Evolutionary conservation across 2,329 filamentous ascomycete species (phyloP), one percentile per base, ranked within the genome.

Genomic region (Cordyceps pruinosa): DNA sequence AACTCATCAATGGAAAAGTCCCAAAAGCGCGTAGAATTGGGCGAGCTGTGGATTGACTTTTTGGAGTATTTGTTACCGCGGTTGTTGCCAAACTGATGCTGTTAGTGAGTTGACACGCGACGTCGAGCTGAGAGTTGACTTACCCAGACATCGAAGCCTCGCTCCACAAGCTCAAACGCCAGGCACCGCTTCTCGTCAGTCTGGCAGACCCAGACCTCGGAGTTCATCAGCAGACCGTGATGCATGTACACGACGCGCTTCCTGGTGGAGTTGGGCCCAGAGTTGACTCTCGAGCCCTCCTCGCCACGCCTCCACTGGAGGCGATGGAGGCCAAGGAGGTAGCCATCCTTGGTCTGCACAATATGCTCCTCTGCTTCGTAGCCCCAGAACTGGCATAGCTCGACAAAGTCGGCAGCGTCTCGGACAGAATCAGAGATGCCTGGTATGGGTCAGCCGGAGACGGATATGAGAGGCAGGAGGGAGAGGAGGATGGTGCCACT

Each of bases 1-100:
- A 99, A 99, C 68, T 99, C 89, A 69, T 99, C 94, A 68, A 99
- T 97, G 52, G 90, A 96, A 69, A 99, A 99, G 70, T 97, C 87
- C 94, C 94, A 99, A 71, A 99, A 99, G 15, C 83, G 79, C 37
- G 80, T 75, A 2, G 88, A 87, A 1, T 84, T 87, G 0, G 94
- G 92, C 0, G 90, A 87, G 61, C 79, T 77, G 59, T 86, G 81
- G 52, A 92, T 83, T 2, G 86, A 92, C 74, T 99, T 99, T 72
- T 97, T 99, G 46, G 91, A 96, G 74, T 99, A 99, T 70, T 99
- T 99, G 80, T 99, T 99, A 50, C 94, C 94, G 35, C 94, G 86
- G 68, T 99, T 99, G 72, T 99, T 99, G 51, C 94, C 94, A 61
- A 99, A 79, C 89, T 89, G 59, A 6, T 37, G 9, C 3, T n/a